Conservation (phyloP, 2,329 filamentous ascomycete species). For the Exophiala dermatitidis region DNA sequence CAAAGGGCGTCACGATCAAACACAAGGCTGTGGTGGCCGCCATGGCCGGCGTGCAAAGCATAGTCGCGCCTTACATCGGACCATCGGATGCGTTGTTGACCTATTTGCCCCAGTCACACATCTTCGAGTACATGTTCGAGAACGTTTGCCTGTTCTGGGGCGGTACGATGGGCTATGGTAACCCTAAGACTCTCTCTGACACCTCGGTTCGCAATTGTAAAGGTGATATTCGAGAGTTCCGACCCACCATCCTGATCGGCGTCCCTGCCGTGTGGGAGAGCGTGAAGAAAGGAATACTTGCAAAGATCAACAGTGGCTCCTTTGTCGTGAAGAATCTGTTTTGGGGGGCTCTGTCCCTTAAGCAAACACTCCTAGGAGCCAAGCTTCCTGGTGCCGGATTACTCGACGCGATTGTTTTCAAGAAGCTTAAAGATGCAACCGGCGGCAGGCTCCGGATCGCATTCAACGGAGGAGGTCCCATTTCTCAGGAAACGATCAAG, state of each 20-base stretch:
- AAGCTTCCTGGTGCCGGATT: slow-evolving; percentile 55
- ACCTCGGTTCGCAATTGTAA: slow-evolving; percentile 78
- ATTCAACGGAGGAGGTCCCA: slow-evolving; percentile 88
- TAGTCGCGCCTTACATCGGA: slow-evolving; percentile 70
- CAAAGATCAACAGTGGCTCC: slow-evolving; percentile 66
- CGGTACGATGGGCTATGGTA: slow-evolving; percentile 87
- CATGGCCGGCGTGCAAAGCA: slow-evolving; percentile 70
- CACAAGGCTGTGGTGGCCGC: slow-evolving; percentile 74
- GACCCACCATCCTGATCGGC: slow-evolving; percentile 82
- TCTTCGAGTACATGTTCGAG: slow-evolving; percentile 93
- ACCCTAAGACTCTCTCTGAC: slow-evolving; percentile 81
- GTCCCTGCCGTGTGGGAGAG: slow-evolving; percentile 97
- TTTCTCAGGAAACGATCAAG: slow-evolving; percentile 76
- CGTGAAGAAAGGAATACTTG: slow-evolving; percentile 86
- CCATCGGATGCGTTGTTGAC: slow-evolving; percentile 74
- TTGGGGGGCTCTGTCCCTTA: slow-evolving; percentile 57
- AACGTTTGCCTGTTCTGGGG: slow-evolving; percentile 85
- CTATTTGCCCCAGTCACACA: slow-evolving; percentile 90
- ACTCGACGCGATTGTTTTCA: slow-evolving; percentile 80
- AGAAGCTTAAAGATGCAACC: slow-evolving; percentile 82
- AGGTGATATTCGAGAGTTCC: slow-evolving; percentile 88
- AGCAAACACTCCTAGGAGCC: slow-evolving; percentile 51
- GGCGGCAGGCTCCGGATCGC: slow-evolving; percentile 82
- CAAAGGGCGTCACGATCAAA: slow-evolving; percentile 75
- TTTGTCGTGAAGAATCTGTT: slow-evolving; percentile 71